Percentiles rank a stretch among this genome's conserved stretches.
phyloP scores from a whole-genome alignment of 768 basidiomycete genomes.

The Roridomyces roridus region DNA sequence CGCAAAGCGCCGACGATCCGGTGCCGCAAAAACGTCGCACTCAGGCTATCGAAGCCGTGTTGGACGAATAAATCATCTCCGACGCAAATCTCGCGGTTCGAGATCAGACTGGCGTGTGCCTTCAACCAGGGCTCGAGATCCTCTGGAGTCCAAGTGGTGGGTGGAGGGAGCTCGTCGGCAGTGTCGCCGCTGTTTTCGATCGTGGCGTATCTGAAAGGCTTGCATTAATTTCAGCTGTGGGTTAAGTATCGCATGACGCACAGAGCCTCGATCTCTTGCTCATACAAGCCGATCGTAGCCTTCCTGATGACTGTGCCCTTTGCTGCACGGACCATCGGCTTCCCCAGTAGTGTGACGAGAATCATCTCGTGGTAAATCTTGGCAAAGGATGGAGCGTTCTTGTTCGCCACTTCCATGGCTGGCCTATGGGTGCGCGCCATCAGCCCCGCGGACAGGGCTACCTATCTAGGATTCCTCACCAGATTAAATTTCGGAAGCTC shows the following conservation, averaged over 20 bases:
- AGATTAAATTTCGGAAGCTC: constrained; percentile 42
- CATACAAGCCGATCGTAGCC: constrained; percentile 47
- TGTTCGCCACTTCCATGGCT: constrained; percentile 51
- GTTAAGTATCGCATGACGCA: constrained; percentile 28
- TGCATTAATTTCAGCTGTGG: neutral
- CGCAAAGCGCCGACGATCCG: constrained; percentile 40
- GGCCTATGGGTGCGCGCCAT: too few species aligned
- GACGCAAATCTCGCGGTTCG: constrained; percentile 11
- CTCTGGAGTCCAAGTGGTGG: constrained; percentile 20
- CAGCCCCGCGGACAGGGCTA: neutral
- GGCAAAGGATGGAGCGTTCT: constrained; percentile 47
- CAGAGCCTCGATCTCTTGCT: constrained; percentile 52
- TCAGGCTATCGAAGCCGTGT: constrained; percentile 44
- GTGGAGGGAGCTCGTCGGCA: constrained; percentile 17
- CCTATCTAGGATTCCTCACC: constrained; percentile 30
- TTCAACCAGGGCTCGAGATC: constrained; percentile 29
- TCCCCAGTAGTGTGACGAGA: constrained; percentile 41
- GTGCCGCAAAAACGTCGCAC: constrained; percentile 44
- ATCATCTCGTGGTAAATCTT: constrained; percentile 61
- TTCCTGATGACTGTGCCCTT: constrained; percentile 58
- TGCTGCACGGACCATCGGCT: constrained; percentile 49
- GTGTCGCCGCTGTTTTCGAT: constrained; percentile 26
- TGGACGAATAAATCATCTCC: constrained; percentile 36
- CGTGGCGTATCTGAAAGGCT: constrained; percentile 27
- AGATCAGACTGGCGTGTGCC: constrained; percentile 24